Conservation (phyloP, 2,329 filamentous ascomycete species). For the Trichoderma lentiforme region DNA sequence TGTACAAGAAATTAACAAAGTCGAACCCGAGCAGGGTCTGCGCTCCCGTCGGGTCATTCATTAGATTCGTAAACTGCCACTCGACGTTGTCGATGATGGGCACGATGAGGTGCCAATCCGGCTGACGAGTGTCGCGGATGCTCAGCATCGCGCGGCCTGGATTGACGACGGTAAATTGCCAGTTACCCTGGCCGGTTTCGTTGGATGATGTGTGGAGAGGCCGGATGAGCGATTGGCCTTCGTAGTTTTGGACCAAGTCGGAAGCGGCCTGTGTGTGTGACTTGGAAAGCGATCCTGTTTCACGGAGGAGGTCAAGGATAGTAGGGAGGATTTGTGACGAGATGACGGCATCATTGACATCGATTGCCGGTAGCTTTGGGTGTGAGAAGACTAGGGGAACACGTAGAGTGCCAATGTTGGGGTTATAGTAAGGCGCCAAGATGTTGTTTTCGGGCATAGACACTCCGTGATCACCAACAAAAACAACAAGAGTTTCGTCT, state of each 20-base stretch:
- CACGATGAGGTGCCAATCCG: conserved; percentile 31
- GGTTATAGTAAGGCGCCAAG: conserved; percentile 33
- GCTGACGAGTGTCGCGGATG: conserved; percentile 32
- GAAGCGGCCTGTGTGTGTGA: conserved; percentile 26
- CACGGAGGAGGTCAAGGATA: conserved; percentile 34
- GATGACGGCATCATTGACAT: conserved; percentile 32
- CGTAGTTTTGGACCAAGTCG: conserved; percentile 33
- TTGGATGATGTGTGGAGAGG: conserved; percentile 24
- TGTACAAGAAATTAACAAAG: conserved; percentile 22
- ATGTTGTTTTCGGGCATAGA: conserved; percentile 33
- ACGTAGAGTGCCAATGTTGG: conserved; percentile 33
- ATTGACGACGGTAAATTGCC: conserved; percentile 36
- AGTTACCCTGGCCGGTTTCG: conserved; percentile 26
- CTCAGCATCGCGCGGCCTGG: conserved; percentile 34
- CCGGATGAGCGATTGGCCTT: conserved; percentile 36
- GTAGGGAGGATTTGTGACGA: conserved; percentile 35
- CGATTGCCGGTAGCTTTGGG: conserved; percentile 31
- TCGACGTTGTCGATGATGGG: conserved; percentile 32
- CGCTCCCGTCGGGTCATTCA: conserved; percentile 29
- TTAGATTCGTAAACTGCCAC: conserved; percentile 31
- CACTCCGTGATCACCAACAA: conserved; percentile 34
- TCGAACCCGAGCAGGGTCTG: conserved; percentile 16
- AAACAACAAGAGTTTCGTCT: conserved; percentile 33
- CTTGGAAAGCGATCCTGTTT: conserved; percentile 32
- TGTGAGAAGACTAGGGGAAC: conserved; percentile 34